Evolutionary conservation across 352 stramenopile species (phyloP), one percentile per base, ranked within the genome.

Genomic region (Globisporangium iwayamae): DNA sequence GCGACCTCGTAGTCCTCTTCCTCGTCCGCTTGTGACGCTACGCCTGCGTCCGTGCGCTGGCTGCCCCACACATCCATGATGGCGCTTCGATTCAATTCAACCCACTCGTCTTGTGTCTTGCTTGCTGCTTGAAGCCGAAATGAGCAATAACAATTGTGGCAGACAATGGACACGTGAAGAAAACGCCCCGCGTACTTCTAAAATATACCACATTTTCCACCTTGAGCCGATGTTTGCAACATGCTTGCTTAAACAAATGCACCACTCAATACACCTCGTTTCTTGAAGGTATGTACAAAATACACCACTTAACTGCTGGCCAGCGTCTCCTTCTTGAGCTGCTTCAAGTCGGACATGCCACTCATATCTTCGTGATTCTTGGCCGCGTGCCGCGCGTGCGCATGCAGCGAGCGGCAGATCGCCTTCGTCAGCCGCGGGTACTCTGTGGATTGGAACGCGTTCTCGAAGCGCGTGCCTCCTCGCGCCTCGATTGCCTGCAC

Each of bases 1-100:
- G 61, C 69, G 16, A 74, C 18, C 58, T 90, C 83, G 71, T 76
- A 89, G 22, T 89, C 64, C 56, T 89, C 76, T n/a, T 94, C 81
- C 8, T 72, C 69, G 34, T 83, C 77, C 9, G 38, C 72, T 18
- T 36, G 38, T 13, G 45, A 32, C n/a, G 32, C 52, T 20, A 46
- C 32, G 3, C 32, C n/a, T 8, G 20, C 32, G 32, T 18, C 28
- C 6, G 34, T 38, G 25, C 39, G 18, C 20, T 60, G 39, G 10
- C 57, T 79, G 45, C 71, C 68, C 77, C 77, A 83, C 22, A 72
- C 74, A 60, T 85, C 77, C 77, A 83, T 85, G 36, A 53, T 36
- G 32, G 32, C 32, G 32, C 32, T 36, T 36, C 63, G n/a, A n/a
- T 25, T 65, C 63, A 30, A n/a, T 36, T 65, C 60, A 60, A 60